A percentile compares a stretch with the other conserved stretches of the same genome.
These are phyloP conservation scores for Neofusicoccum ribis DNA, from an alignment of 2,329 filamentous ascomycete species.

Conservation along the genomic window DNA sequence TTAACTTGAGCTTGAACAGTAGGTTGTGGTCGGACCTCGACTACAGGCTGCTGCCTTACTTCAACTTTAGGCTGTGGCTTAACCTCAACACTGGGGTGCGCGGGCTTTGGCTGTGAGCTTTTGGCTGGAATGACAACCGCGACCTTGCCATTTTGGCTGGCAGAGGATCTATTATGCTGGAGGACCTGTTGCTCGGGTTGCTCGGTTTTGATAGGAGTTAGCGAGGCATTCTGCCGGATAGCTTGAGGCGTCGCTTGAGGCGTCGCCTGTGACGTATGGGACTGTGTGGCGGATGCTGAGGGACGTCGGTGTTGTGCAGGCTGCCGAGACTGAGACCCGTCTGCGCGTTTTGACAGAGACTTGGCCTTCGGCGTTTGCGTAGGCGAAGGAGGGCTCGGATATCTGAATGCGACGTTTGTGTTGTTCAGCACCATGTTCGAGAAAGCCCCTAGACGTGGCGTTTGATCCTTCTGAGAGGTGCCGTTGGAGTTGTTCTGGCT, in stretches of 20 bases:
- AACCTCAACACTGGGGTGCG: not conserved
- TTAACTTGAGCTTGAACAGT: conserved; percentile 2
- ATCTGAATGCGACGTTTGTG: conserved; percentile 39
- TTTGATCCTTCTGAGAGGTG: not conserved
- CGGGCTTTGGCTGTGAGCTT: not conserved
- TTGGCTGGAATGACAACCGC: conserved; percentile 14
- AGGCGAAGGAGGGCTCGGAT: conserved; percentile 22
- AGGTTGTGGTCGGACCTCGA: not conserved
- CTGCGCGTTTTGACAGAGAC: not conserved
- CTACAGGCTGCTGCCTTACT: not conserved
- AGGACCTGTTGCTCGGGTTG: not conserved
- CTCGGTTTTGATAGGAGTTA: not conserved
- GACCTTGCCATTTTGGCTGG: not conserved
- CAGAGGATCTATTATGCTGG: not conserved
- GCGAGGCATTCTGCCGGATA: not conserved
- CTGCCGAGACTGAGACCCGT: not conserved
- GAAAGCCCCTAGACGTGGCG: conserved; percentile 50
- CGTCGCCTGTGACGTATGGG: not conserved
- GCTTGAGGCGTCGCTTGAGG: not conserved
- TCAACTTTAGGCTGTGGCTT: not conserved
- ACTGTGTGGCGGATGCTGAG: not conserved
- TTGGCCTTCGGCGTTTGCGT: not conserved
- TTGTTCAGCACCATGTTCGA: conserved; percentile 54
- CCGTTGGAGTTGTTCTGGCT: not conserved
- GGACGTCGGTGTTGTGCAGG: not conserved